Base-by-base conservation (phyloP, 345 rosid species). In the Stellera chamaejasme region DNA sequence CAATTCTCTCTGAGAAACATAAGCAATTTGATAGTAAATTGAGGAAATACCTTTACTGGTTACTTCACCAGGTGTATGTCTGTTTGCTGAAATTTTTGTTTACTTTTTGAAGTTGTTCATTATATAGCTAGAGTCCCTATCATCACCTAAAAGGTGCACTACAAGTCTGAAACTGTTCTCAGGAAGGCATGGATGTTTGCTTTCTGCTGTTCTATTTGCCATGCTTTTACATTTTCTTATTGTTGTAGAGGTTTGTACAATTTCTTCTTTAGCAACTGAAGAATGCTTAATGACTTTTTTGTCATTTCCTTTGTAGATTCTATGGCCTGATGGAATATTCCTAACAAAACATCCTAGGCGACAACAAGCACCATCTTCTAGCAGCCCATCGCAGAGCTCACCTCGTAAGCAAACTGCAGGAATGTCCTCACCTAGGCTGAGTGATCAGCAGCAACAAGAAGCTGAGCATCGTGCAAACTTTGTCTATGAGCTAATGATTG, bases 321-420 rank as follows among this genome's bases (percentile, higher is more conserved):
- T 94, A 55, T 94, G 99, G 99, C 99, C 99, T 45, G 97, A 94
- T 82, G 97, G 99, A 41, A 79, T 94, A 61, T 94, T 94, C 70
- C 70, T 94, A 62, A 85, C 99, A 43, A 94, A 94, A 64, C 97
- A 83, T 78, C 97, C 96, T 52, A 94, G 77, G 69, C 77, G 93
- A 60, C 77, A 70, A 50, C 87, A 65, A 36, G 65, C 50, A 5
- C 76, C 76, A 47, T 41, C 75, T 51, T 61, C 83, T 13, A 41
- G 62, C 10, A 69, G 48, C 57, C 39, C 82, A 46, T 42, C 72
- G 36, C 69, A 23, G 52, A 48, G 71, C 68, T 69, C 78, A 2
- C 68, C 79, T 52, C 36, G 7, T 48, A 56, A 10, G 53, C 71
- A 72, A 51, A 62, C 80, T 44, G 27, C 68, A 5, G 79, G 56